A percentile compares a stretch with the other conserved stretches of the same genome.
Evolutionary conservation across 75 land plant genomes (phyloP).

Genomic region (Gnetum montanum): DNA sequence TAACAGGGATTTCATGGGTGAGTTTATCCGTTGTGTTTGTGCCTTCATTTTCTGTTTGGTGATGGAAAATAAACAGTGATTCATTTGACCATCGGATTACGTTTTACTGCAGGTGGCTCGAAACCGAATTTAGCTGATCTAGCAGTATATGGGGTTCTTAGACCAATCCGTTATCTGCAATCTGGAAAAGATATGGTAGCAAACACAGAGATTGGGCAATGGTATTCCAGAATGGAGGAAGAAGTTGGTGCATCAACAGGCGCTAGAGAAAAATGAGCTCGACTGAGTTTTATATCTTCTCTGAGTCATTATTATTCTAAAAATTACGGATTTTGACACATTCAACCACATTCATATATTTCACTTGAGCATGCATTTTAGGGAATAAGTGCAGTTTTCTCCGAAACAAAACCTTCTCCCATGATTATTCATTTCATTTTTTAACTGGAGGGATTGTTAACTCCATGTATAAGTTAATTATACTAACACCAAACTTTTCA

Average conservation of each 20-base stretch:
- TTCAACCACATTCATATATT: no score
- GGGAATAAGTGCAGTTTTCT: no score
- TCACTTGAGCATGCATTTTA: no score
- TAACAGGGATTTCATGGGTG: conserved; percentile 79
- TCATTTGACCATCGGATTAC: not conserved
- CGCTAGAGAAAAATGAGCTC: conserved; percentile 10
- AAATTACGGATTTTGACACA: no score
- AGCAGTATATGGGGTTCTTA: conserved; percentile 92
- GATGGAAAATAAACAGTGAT: not conserved
- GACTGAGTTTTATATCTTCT: no score
- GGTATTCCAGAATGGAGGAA: conserved; percentile 83
- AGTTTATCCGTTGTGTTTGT: not conserved
- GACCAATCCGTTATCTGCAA: conserved; percentile 72
- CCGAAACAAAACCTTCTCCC: no score
- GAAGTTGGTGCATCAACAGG: conserved; percentile 78
- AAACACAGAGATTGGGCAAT: conserved; percentile 70
- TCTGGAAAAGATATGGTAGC: conserved; percentile 89
- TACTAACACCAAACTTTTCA: no score
- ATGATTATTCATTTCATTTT: no score
- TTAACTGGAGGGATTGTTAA: no score
- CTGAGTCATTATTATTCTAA: no score
- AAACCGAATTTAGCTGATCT: conserved; percentile 91
- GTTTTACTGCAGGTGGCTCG: conserved; percentile 53
- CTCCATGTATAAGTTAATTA: no score
- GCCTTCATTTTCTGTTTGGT: not conserved